phyloP scores from a whole-genome alignment of 495 filamentous ascomycete genomes.

The Penicillium argentinense region DNA sequence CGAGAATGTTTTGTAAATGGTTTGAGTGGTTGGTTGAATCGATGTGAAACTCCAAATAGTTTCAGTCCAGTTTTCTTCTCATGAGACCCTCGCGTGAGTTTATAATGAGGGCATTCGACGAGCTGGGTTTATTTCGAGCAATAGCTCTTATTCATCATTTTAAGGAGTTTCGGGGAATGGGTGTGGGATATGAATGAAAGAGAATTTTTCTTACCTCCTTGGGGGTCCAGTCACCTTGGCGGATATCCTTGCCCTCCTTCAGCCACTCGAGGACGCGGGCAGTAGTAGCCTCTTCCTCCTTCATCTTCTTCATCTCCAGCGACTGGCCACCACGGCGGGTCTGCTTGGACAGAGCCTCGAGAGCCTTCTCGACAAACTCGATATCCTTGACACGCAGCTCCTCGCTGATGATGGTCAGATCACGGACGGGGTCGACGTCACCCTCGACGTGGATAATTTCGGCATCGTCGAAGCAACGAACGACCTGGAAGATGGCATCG shows the following conservation, averaged over 20 bases:
- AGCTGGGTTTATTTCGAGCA: slow-evolving; percentile 99
- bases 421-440: slow-evolving; percentile 91
- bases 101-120: slow-evolving; percentile 78
- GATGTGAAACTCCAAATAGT: slow-evolving; percentile 6
- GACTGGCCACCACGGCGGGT: slow-evolving; percentile 92
- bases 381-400: slow-evolving; percentile 98
- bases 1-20: slow-evolving; percentile 28
- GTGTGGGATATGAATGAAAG: slow-evolving; percentile 2
- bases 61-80: slow-evolving; percentile 63
- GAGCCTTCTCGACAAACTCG: slow-evolving; percentile 94
- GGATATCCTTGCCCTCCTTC: slow-evolving; percentile 85
- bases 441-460: slow-evolving; percentile 99
- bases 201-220: slow-evolving; percentile 79
- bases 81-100: slow-evolving; percentile 70
- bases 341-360: slow-evolving; percentile 87
- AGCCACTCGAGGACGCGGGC: slow-evolving; percentile 81
- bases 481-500: slow-evolving; percentile 99
- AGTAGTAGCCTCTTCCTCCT: slow-evolving; percentile 90
- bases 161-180: slow-evolving; percentile 29
- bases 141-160: slow-evolving; percentile 97
- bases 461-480: slow-evolving; percentile 97
- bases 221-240: slow-evolving; percentile 82
- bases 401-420: slow-evolving; percentile 94
- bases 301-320: slow-evolving; percentile 96
- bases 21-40: slow-evolving; percentile 7